These are phyloP conservation scores for Boletus edulis DNA, from an alignment of 768 basidiomycete genomes.

Conservation along the genomic window DNA sequence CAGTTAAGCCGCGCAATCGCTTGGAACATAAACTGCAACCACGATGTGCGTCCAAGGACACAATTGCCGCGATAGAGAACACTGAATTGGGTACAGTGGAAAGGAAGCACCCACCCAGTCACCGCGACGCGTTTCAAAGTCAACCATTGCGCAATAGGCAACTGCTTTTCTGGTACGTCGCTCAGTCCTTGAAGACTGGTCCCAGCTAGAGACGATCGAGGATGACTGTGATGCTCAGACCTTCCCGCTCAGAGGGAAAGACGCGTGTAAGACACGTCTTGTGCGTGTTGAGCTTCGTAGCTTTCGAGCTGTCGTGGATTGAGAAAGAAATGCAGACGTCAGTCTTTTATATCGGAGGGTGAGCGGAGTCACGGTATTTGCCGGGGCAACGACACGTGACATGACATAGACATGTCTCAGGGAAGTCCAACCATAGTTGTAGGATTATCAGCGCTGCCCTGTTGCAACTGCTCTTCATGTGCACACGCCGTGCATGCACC, in stretches of 20 bases:
- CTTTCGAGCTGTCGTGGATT: constrained; percentile 28
- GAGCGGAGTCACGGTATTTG: constrained; percentile 20
- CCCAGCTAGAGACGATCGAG: constrained; percentile 30
- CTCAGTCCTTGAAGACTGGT: constrained; percentile 25
- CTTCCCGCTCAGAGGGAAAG: constrained; percentile 33
- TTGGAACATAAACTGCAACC: constrained; percentile 2
- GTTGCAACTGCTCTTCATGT: no score
- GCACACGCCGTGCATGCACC: no score
- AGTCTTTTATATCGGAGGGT: constrained; percentile 3
- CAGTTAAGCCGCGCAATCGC: neutral
- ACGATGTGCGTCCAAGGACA: constrained; percentile 12
- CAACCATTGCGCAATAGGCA: constrained; percentile 9
- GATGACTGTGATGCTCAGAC: constrained; percentile 32
- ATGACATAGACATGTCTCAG: constrained; percentile 8
- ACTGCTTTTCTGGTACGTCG: constrained; percentile 32
- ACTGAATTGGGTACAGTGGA: neutral
- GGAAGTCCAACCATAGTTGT: no score
- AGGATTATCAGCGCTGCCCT: no score
- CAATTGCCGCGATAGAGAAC: constrained; percentile 22
- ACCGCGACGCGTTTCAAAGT: constrained; percentile 30
- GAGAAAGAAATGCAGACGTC: neutral
- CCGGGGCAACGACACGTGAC: constrained; percentile 21
- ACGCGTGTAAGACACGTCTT: constrained; percentile 11
- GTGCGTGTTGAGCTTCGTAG: constrained; percentile 31
- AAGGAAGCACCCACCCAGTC: constrained; percentile 22